phyloP scores from a whole-genome alignment of 1,284 basidiomycete genomes.

The Ganoderma leucocontextum region DNA sequence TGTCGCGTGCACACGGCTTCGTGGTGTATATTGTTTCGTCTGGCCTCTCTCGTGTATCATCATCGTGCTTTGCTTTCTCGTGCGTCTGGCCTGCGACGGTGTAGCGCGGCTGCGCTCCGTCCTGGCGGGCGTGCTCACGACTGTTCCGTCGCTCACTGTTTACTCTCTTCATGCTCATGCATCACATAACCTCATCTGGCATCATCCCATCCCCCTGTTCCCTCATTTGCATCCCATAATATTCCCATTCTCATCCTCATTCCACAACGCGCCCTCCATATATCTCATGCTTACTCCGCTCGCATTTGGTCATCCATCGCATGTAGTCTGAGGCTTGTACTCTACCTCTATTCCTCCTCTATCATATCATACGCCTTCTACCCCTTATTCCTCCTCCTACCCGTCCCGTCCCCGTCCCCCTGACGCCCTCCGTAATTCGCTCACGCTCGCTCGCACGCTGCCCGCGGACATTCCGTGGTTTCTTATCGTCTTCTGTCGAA shows the following conservation, averaged over 20 bases:
- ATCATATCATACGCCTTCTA: background rate
- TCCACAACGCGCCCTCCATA: constrained; percentile 8
- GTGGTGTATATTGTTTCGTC: constrained; percentile 6
- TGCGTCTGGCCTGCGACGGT: background rate
- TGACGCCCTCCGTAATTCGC: background rate
- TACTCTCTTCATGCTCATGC: constrained; percentile 8
- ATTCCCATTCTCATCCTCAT: background rate
- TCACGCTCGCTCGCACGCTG: background rate
- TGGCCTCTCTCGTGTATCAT: constrained; percentile 18
- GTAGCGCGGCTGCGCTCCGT: constrained; percentile 13
- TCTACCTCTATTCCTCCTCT: constrained; percentile 17
- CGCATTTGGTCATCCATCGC: constrained; percentile 18
- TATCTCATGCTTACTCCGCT: background rate
- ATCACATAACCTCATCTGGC: constrained; percentile 5
- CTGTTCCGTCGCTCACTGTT: background rate
- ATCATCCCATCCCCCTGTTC: background rate
- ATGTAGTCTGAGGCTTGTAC: constrained; percentile 24
- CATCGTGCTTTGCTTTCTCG: constrained; percentile 18
- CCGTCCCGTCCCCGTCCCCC: background rate
- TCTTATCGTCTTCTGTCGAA: background rate
- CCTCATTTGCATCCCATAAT: constrained; percentile 2
- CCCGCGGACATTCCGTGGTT: background rate
- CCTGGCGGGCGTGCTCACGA: background rate
- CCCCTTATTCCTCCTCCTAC: background rate
- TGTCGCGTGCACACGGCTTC: background rate